Base-by-base conservation (phyloP, 495 filamentous ascomycete species). In the Penicillium argentinense region DNA sequence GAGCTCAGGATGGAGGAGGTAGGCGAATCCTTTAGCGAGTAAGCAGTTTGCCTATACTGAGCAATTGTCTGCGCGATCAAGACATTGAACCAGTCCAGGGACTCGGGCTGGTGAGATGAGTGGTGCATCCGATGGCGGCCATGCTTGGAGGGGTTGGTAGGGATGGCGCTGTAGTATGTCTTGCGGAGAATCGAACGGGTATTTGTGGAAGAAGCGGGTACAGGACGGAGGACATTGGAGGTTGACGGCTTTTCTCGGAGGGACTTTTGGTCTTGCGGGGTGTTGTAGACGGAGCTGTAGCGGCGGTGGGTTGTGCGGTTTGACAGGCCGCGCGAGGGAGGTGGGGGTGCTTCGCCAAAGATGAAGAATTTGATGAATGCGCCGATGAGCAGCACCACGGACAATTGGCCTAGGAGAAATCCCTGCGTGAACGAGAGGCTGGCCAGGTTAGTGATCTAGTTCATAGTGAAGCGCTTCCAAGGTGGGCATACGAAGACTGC, bases 311-410 rank as follows among this genome's bases (percentile, higher is more conserved):
- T 62, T 75, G 81, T 52, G 77, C 84, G 49, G 76, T 88, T 82
- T 51, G 87, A 81, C 36, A 87, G 79, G 18, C 87, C 86, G 38
- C 85, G 83, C 23, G 86, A 83, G 33, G 93, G 91, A 29, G 89
- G 79, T 1, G 85, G 86, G 0, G 92, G 89, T 21, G 88, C 79
- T 60, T 98, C 92, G 57, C 93, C 93, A 58, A 98, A 97, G 67
- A 98, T 96, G 82, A 98, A 98, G 81, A 96, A 98, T 68, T 95
- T 96, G 68, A 98, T 98, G 74, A 98, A 98, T 53, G 85, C 86
- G 39, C 89, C 89, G 48, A 97, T 82, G 44, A 97, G 71, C 21
- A 97, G 73, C 3, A 96, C 86, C 22, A 98, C 84, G 23, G 89
- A 93, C 45, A 97, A 76, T 66, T 98, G 93, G 36, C 93, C 93